Percentiles rank a stretch among this genome's conserved stretches.
phyloP scores from a whole-genome alignment of 139 green algal species.

The Axilococcus clingmanii region DNA sequence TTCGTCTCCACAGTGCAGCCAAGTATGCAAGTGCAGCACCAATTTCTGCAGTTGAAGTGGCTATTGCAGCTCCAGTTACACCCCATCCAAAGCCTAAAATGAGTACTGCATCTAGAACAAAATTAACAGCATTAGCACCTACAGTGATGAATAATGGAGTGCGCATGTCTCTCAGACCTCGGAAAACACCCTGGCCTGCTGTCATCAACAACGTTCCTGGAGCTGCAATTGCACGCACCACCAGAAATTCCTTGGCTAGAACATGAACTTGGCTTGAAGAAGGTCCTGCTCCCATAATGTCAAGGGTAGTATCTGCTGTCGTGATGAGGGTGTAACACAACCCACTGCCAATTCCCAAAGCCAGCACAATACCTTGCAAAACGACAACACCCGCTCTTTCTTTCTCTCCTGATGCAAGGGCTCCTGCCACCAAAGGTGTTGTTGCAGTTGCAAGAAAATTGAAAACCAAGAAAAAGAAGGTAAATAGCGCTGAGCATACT shows the following conservation, averaged over 20 bases:
- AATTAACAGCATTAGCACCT: conserved; percentile 54
- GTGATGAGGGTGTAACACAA: conserved; percentile 18
- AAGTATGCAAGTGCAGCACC: conserved; percentile 40
- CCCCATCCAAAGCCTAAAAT: conserved; percentile 32
- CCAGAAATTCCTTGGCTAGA: conserved; percentile 38
- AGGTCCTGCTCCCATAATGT: conserved; percentile 42
- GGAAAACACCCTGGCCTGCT: conserved; percentile 56
- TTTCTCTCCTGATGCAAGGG: conserved; percentile 28
- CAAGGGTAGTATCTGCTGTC: conserved; percentile 20
- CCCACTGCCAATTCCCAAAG: conserved; percentile 28
- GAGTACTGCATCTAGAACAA: conserved; percentile 35
- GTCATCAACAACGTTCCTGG: conserved; percentile 53
- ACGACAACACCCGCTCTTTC: conserved; percentile 9
- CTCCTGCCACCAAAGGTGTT: conserved; percentile 53
- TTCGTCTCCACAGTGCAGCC: conserved; percentile 17
- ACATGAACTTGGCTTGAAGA: conserved; percentile 11
- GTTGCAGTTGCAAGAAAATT: conserved; percentile 69
- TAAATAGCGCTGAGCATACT: conserved; percentile 58
- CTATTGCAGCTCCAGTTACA: conserved; percentile 41
- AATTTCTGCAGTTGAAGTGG: conserved; percentile 42
- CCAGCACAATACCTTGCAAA: conserved; percentile 29
- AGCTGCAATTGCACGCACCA: conserved; percentile 33
- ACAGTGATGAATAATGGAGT: conserved; percentile 58
- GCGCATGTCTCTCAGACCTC: conserved; percentile 52
- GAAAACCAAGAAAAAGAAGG: conserved; percentile 62